Evolutionary conservation across 441 rosid species (phyloP).

Genomic region (Jatropha podagrica): DNA sequence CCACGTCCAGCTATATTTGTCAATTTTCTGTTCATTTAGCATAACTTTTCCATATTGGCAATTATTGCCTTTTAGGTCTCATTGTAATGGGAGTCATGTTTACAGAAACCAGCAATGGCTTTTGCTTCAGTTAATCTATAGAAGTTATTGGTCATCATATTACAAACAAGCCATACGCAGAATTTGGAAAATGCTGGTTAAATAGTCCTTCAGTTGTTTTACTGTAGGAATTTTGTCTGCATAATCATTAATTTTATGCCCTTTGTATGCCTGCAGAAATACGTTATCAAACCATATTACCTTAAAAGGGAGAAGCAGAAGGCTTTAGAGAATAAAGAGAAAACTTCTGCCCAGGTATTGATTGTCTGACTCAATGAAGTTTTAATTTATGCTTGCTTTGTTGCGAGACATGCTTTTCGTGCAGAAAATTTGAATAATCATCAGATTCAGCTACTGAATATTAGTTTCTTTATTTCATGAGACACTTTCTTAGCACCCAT

Average conservation of each 20-base stretch:
- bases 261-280: conserved; percentile 52
- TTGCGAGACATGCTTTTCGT: too few relatives aligned
- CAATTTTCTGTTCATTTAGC: background rate
- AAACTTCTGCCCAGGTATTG: conserved; percentile 75
- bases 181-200: background rate
- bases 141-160: background rate
- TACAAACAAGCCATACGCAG: background rate
- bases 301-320: conserved; percentile 68
- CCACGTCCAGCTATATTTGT: background rate
- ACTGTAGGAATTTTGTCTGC: background rate
- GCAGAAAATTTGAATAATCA: too few relatives aligned
- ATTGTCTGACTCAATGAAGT: conserved; percentile 12
- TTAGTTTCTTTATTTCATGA: too few relatives aligned
- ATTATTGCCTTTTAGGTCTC: background rate
- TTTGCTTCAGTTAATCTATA: background rate
- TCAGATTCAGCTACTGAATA: too few relatives aligned
- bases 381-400: background rate
- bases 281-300: conserved; percentile 72
- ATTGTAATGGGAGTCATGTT: background rate
- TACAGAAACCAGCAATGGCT: background rate
- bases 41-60: background rate
- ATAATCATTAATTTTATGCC: background rate
- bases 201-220: conserved; percentile 1
- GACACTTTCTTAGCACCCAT: too few relatives aligned
- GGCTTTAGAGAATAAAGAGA: conserved; percentile 68